Percentiles rank a stretch among this genome's conserved stretches.
Conservation (phyloP, 78 protist species). For the Cavenderia fasciculata region DNA sequence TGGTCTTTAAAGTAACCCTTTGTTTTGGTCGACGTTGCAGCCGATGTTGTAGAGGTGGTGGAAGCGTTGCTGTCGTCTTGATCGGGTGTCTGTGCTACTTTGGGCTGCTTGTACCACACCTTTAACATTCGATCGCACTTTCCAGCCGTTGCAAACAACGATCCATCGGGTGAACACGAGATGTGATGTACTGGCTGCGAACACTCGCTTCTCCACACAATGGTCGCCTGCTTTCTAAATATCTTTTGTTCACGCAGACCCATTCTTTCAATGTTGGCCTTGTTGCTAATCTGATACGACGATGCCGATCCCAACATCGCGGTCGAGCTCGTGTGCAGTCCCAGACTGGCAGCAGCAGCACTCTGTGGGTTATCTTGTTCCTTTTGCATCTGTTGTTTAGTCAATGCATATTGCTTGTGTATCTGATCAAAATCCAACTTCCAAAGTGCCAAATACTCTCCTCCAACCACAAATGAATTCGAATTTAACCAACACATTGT, state of each 20-base stretch:
- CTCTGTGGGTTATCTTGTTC: neutral
- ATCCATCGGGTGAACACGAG: slow-evolving; percentile 54
- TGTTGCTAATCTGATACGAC: neutral
- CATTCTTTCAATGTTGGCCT: neutral
- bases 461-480: slow-evolving; percentile 46
- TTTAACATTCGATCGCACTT: slow-evolving; percentile 54
- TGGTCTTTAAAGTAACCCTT: slow-evolving; percentile 44
- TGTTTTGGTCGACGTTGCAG: neutral
- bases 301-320: neutral
- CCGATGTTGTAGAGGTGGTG: neutral
- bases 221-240: slow-evolving; percentile 33
- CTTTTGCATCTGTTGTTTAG: neutral
- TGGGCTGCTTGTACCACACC: slow-evolving; percentile 49
- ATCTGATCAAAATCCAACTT: slow-evolving; percentile 48
- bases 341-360: no score
- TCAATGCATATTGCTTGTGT: slow-evolving; percentile 2
- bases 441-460: slow-evolving; percentile 36
- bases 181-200: slow-evolving; percentile 15
- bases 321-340: neutral
- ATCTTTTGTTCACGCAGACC: slow-evolving; percentile 41
- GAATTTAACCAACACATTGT: slow-evolving; percentile 55
- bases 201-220: slow-evolving; percentile 41
- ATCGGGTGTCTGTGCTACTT: neutral
- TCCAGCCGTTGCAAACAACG: slow-evolving; percentile 62
- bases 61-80: neutral